Evolutionary conservation across 1,284 basidiomycete genomes (phyloP), one percentile per base, ranked within the genome.

Genomic region (Vanrija pseudolonga): DNA sequence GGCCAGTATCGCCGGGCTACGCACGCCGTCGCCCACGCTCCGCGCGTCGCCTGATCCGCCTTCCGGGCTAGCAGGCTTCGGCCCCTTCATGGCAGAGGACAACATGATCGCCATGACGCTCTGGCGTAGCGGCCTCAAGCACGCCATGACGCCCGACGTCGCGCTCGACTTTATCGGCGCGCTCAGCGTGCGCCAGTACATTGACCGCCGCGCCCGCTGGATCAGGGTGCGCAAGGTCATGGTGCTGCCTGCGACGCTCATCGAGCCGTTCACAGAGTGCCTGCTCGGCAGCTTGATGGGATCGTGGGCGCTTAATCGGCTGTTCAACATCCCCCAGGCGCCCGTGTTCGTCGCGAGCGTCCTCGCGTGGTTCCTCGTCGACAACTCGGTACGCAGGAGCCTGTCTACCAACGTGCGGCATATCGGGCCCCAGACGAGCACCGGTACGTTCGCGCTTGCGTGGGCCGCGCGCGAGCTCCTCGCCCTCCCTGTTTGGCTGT

Each of bases 171-270:
- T 86, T n/a, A 83, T 97, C 40, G 91, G 90, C 20, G 84, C 85
- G 57, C 90, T 97, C 85, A 79, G 84, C 1, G 78, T 96, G 47
- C 73, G 76, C 23, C 88, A 86, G 63, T 97, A 96, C 76, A 79
- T 96, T 55, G 84, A 84, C 78, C 83, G 93, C 22, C 84, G 93
- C 19, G 85, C 91, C 26, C 84, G 93, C 7, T 97, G 93, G 93
- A 92, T 97, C 66, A 85, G 93, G 42, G 93, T 96, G 23, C 84
- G 93, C 51, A 95, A 94, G 72, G 85, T 85, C 66, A 96, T 96
- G 91, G 87, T 89, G 2, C 73, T 89, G 36, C 80, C 82, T 6
- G 90, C 90, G 5, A 95, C 91, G 0, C 56, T 95, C 49, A 63
- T 88, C 23, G 93, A 97, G 72, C 93, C 94, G 1, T 83, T 95